A percentile compares a stretch with the other conserved stretches of the same genome.
These are phyloP conservation scores for Emergomyces orientalis DNA, from an alignment of 2,329 filamentous ascomycete species.

Conservation along the genomic window DNA sequence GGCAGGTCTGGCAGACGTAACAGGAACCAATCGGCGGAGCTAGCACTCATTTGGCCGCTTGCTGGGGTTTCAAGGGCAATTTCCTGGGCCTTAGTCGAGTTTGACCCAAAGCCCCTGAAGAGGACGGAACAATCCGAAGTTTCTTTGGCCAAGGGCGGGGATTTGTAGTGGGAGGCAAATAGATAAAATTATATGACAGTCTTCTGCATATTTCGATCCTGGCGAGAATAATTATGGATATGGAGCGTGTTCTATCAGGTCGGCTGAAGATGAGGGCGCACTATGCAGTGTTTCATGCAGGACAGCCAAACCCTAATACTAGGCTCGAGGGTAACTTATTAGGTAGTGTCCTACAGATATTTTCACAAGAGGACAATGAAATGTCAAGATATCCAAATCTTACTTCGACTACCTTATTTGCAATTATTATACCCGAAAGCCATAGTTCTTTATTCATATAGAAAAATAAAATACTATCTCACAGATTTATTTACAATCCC, in stretches of 20 bases:
- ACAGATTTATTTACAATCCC: background rate
- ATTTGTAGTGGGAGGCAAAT: background rate
- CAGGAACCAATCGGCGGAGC: background rate
- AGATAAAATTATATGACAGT: background rate
- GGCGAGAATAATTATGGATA: background rate
- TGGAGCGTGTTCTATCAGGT: too few relatives aligned
- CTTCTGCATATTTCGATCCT: background rate
- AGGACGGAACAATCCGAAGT: too few relatives aligned
- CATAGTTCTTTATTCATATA: background rate
- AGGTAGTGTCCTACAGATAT: too few relatives aligned
- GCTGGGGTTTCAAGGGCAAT: background rate
- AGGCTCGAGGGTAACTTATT: too few relatives aligned
- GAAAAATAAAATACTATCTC: too few relatives aligned
- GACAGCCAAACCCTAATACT: background rate
- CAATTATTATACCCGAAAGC: background rate
- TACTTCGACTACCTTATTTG: background rate
- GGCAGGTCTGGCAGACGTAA: background rate
- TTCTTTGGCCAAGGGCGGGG: background rate
- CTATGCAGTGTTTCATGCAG: background rate
- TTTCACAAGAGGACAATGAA: too few relatives aligned
- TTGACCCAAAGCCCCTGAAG: background rate
- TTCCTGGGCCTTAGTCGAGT: background rate
- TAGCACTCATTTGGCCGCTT: background rate
- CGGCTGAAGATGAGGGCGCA: background rate
- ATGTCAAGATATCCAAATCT: background rate